Base-by-base conservation (phyloP, 179 eudicot species). In the Silene noctiflora region DNA sequence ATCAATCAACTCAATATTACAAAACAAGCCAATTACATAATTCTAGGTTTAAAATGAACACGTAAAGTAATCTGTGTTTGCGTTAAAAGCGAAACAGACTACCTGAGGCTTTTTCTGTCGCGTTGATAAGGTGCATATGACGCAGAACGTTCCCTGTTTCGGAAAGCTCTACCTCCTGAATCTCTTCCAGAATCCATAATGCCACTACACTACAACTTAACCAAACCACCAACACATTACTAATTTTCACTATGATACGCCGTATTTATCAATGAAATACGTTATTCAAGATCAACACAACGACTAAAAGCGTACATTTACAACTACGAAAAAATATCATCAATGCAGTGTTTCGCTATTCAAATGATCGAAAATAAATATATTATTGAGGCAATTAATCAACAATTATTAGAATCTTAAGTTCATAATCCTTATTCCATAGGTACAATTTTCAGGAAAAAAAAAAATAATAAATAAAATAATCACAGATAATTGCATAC, bases 71-170 rank as follows among this genome's bases (percentile, higher is more conserved):
- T 27, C 60, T 4, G 10, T 31, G 8, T 10, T 31, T 16, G 29
- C 4, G 17, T 31, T 2, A 21, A 56, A 20, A 8, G 17, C 20
- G 46, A 6, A 59, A 33, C 13, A 33, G 3, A 22, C 56, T 78
- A 84, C 87, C 87, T 79, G 64, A 74, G 60, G 72, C 81, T 56
- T 51, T 73, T 73, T 3, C 77, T 84, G 58, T 84, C 85, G 75
- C 64, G 80, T 66, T 79, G 83, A 72, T 84, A 84, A 4, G 85
- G 87, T 46, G 85, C 84, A 84, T 84, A 81, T 13, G 84, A 73
- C 7, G 83, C 12, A 6, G 10, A 7, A 62, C 85, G 72, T 14
- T 81, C 87, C 75, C 79, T 81, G 33, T 73, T 76, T 6, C 87
- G 84, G 25, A 74, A 81, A 21, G 82, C 83, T 73, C 87, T 84